Evolutionary conservation across 257 asterid species (phyloP), one percentile per base, ranked within the genome.

Genomic region (Solanum sitiens): DNA sequence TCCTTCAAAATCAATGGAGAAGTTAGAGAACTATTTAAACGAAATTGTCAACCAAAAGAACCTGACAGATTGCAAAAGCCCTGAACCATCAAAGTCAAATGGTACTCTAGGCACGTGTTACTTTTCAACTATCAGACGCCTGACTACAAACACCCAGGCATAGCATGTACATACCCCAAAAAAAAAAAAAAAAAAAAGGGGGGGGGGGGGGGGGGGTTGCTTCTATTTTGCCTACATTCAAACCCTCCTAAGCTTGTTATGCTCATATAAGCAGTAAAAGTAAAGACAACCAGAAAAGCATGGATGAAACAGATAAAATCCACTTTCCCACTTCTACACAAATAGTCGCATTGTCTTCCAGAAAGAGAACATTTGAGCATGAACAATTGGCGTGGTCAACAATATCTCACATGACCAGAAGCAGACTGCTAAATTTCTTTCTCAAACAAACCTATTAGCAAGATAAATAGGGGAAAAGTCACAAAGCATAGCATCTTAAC

Each of bases 351-450:
- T 15, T 13, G 37, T 44, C 39, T 44, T 44, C n/a, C 65, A 25
- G 37, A 42, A 77, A 44, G 37, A 77, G 45, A n/a, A 44, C 5
- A 77, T 20, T 73, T 77, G 39, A 42, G 37, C 21, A 39, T n/a
- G 39, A 77, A 44, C n/a, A 76, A 25, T 76, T 42, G 37, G 37
- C 35, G 3, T 42, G 37, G 18, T 76, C 61, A n/a, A n/a, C 33
- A 77, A 77, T 25, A 77, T 77, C 84, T 77, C 37, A 30, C 40
- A 77, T 77, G 61, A 45, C 40, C 61, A 76, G 83, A 77, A 77
- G 11, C n/a, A 44, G 37, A 77, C 23, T 44, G 84, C 84, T 42
- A 42, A 14, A 77, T 44, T n/a, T 77, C 61, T 44, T 44, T 77
- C 39, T 77, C 59, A 77, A 77, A 42, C 61, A 77, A 77, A 33